Evolutionary conservation across 2,329 filamentous ascomycete species (phyloP).

Genomic region (Pseudohalonectria lignicola): DNA sequence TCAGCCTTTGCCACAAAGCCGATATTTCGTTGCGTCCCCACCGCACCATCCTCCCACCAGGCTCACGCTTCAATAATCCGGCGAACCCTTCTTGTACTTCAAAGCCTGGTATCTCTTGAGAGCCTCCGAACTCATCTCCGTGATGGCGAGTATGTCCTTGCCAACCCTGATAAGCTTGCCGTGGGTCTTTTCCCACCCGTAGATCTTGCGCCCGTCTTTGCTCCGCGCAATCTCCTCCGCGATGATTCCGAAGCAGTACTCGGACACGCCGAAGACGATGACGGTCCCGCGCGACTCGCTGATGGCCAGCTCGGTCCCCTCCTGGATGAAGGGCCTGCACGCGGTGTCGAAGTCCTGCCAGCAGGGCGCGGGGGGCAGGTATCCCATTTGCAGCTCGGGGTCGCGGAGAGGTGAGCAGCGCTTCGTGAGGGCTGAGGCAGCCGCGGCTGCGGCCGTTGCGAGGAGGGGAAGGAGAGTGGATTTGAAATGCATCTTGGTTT

Average conservation of each 20-base stretch:
- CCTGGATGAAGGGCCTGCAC: conserved; percentile 9
- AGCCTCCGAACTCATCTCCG: conserved; percentile 9
- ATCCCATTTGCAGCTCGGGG: conserved; percentile 10
- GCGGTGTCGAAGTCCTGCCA: conserved; percentile 13
- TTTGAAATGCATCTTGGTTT: too few relatives aligned
- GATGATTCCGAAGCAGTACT: conserved; percentile 11
- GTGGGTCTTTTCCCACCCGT: conserved; percentile 11
- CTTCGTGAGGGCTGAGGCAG: too few relatives aligned
- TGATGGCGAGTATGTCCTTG: conserved; percentile 12
- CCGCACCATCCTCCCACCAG: neutral
- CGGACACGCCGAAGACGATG: conserved; percentile 11
- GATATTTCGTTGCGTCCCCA: neutral
- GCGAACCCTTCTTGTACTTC: neutral
- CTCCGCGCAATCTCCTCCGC: conserved; percentile 12
- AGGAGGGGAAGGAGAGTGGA: too few relatives aligned
- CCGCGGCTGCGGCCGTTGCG: too few relatives aligned
- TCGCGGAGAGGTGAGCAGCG: conserved; percentile 13
- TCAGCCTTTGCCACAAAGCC: too few relatives aligned
- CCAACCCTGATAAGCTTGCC: conserved; percentile 10
- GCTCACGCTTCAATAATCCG: neutral
- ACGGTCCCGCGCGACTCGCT: conserved; percentile 9
- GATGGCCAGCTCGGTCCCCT: conserved; percentile 9
- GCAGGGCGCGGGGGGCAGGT: conserved; percentile 14
- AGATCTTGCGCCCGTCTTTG: conserved; percentile 12
- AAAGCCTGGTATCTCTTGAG: conserved; percentile 7